Evolutionary conservation across 805 yeast species (phyloP), one percentile per base, ranked within the genome.

Genomic region (Candida saitoana): DNA sequence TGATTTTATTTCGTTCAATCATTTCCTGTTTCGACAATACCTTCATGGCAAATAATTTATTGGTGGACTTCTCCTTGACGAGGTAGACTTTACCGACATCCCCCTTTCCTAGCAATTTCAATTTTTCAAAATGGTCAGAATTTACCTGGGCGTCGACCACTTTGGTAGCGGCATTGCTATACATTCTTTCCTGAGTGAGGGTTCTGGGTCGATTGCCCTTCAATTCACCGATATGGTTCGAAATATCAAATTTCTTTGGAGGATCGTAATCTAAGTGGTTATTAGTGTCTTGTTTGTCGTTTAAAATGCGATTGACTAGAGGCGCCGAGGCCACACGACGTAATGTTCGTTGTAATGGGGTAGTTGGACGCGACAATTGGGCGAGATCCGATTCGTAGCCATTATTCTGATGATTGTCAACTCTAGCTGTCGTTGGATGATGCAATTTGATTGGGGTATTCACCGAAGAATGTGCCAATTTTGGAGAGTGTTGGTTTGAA

Each of bases 21-120:
- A 93, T 93, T 59, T 91, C 99, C 50, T 82, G 80, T 57, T 93
- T 93, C 59, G 79, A 80, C 44, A 91, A 69, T 2, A 93, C 87
- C 59, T 93, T 93, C 91, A 93, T 84, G 4, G 99, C 99, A 59
- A 81, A 93, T 25, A 89, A 65, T 49, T 81, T 78, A 49, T 82
- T 79, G 2, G 90, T 73, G 30, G 73, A 66, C 57, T 85, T 87
- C 53, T 95, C 96, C 46, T 84, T 76, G 4, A 93, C 99, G 19
- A 93, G 67, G 55, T 87, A 93, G 18, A 93, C 99, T 60, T 88
- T 90, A 3, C 99, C 99, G 29, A 93, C 98, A 56, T 93, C 99
- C 44, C 99, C 99, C 57, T 87, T 87, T 3, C 99, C 99, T 38
- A 93, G 67, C n/a, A 93, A 67, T 51, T 87, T 80, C 41, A 93